Conservation (phyloP, 2,329 filamentous ascomycete species). For the Phaeomoniella chlamydospora region DNA sequence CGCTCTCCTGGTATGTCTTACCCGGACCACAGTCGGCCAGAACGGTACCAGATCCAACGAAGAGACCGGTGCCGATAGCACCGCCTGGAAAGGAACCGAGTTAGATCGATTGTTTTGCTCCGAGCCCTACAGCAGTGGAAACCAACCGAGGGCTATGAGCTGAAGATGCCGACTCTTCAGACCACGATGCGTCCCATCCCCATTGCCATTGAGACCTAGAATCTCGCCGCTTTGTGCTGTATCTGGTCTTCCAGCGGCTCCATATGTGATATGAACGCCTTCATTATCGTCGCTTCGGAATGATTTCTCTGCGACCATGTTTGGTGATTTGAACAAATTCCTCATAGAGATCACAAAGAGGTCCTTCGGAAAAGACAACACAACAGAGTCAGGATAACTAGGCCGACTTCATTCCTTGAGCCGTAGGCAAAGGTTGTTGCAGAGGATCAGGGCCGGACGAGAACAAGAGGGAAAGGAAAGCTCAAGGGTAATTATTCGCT, state of each 20-base stretch:
- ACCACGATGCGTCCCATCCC: constrained; percentile 6
- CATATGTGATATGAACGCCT: background rate
- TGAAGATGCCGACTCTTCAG: constrained; percentile 16
- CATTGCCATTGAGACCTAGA: background rate
- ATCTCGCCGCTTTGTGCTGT: background rate
- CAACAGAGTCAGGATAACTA: no score
- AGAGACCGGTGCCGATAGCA: constrained; percentile 37
- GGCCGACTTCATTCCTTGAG: no score
- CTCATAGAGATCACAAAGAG: background rate
- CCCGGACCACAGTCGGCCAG: constrained; percentile 32
- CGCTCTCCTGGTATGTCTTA: constrained; percentile 3
- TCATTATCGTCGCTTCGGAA: background rate
- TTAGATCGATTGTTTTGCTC: background rate
- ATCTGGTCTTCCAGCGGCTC: background rate
- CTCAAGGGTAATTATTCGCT: no score
- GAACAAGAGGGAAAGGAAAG: background rate
- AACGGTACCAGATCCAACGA: constrained; percentile 34
- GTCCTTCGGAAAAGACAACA: no score
- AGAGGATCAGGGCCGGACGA: no score
- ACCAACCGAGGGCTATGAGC: constrained; percentile 13
- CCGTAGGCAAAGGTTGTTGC: no score
- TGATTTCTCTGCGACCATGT: background rate
- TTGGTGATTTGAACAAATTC: background rate
- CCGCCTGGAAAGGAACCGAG: constrained; percentile 5
- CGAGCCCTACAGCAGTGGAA: constrained; percentile 4